Evolutionary conservation across 139 green algal species (phyloP), one percentile per base, ranked within the genome.

Genomic region (Haematococcus sp.): DNA sequence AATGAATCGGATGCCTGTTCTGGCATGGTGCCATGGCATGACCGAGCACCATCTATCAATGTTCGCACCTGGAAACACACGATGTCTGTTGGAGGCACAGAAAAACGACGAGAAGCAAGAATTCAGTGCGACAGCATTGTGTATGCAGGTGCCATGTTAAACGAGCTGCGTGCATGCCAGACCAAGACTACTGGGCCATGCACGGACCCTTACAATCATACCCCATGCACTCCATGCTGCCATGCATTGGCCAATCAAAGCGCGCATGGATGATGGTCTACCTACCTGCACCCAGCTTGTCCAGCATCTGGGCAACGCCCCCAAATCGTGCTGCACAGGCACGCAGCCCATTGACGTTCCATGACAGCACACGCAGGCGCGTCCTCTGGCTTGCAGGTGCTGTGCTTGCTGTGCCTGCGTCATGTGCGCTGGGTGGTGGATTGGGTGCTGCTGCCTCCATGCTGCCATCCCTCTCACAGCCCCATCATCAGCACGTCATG

Each of bases 61-160:
- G 32, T 3, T 1, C 13, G 2, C 3, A 33, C 13, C 15, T 11
- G 68, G 5, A 72, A 49, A 44, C 77, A 76, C 5, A 82, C 44
- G 4, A 82, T 59, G 32, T 82, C 76, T 77, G 64, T 51, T 19
- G 40, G 40, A 66, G 19, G 32, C 4, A 32, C 31, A 43, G 31
- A 44, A 67, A n/a, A n/a, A n/a, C n/a, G n/a, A n/a, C n/a, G n/a
- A n/a, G n/a, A n/a, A n/a, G n/a, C n/a, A n/a, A n/a, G n/a, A n/a
- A n/a, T n/a, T n/a, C n/a, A n/a, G n/a, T n/a, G n/a, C n/a, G n/a
- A n/a, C n/a, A n/a, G n/a, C n/a, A n/a, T n/a, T n/a, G n/a, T n/a
- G n/a, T n/a, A n/a, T n/a, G n/a, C n/a, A n/a, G n/a, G n/a, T n/a
- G n/a, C n/a, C n/a, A n/a, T n/a, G n/a, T n/a, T n/a, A n/a, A n/a